Base-by-base conservation (phyloP, 441 rosid genomes). In the Brassica hybrid region DNA sequence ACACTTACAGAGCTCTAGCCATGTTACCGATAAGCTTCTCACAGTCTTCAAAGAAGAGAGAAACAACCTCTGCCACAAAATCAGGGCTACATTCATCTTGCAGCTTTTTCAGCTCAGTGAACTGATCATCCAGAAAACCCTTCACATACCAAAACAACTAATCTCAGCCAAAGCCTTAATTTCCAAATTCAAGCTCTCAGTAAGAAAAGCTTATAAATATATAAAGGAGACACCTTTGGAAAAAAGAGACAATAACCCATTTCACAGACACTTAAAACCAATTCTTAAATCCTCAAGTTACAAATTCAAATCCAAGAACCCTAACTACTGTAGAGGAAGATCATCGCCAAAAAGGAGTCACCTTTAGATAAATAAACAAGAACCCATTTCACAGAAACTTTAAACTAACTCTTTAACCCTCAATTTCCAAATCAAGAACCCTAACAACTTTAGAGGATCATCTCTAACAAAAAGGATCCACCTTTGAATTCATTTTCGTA, bases 11-110 rank as follows among this genome's bases (percentile, higher is more conserved):
- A 79, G 87, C 92, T 72, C 62, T 74, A 67, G 86, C 84, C 89
- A 92, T 88, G 63, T 82, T 89, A 73, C 66, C 75, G 72, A 90
- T 80, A 75, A 90, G 89, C 82, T 89, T 92, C 86, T 88, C 91
- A 79, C 85, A 84, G 77, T 92, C 97, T 1, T 84, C 85, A 82
- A 92, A 89, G 90, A 90, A 92, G 65, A 89, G 87, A 72, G 84
- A 63, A 12, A 84, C 89, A 74, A 92, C 90, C 79, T 92, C 97
- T 13, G 75, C 78, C 48, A 89, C 93, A 74, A 92, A 92, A 73
- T 82, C 87, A 65, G 97, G 97, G 76, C 81, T 90, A 77, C 81
- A 85, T 62, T 89, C 94, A 72, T 92, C 95, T 84, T 90, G 94
- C 83, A 90, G 87, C 82, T 89, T 85, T 76, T 85, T 91, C 75